Base-by-base conservation (phyloP, 805 yeast species). In the Lipomyces spencermartinsiae region DNA sequence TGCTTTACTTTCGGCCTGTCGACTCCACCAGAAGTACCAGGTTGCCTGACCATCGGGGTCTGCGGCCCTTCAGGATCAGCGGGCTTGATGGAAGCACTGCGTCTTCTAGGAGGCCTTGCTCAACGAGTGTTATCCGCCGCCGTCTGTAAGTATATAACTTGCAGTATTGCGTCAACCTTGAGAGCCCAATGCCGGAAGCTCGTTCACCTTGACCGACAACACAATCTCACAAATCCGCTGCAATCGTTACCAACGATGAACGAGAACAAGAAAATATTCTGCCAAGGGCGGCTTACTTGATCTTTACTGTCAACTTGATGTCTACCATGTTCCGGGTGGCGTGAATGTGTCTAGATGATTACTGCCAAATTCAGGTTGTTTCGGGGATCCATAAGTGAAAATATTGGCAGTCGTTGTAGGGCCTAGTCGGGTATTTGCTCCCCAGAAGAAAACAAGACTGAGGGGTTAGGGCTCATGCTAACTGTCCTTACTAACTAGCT, bases 1-100 rank as follows among this genome's bases (percentile, higher is more conserved):
- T 71, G 73, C 59, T 67, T 70, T 10, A 55, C 62, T 49, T 67
- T 68, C 25, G 72, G 72, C 58, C 61, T 57, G 31, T 46, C 63
- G 46, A 64, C 34, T 16, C 54, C 51, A 34, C 14, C 22, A n/a
- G 49, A 43, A 7, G 22, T 16, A 43, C 49, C 49, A 43, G 22
- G 22, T 43, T 43, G 16, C 49, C 16, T 43, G 49, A 5, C 49
- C n/a, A 1, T 43, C 25, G 22, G n/a, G 2, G 22, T 8, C n/a
- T 39, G 49, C 8, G 9, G 9, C 22, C 19, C 7, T 19, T 4
- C 49, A 16, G 10, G n/a, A 43, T 0, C 9, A 5, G 49, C 7
- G 49, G 9, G n/a, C 16, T n/a, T 43, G 2, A 5, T 16, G 1
- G 22, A 19, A 3, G 19, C 49, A 43, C 49, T 8, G 22, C 49